phyloP scores from a whole-genome alignment of 139 green algal species.

The Coelastrella sp. region DNA sequence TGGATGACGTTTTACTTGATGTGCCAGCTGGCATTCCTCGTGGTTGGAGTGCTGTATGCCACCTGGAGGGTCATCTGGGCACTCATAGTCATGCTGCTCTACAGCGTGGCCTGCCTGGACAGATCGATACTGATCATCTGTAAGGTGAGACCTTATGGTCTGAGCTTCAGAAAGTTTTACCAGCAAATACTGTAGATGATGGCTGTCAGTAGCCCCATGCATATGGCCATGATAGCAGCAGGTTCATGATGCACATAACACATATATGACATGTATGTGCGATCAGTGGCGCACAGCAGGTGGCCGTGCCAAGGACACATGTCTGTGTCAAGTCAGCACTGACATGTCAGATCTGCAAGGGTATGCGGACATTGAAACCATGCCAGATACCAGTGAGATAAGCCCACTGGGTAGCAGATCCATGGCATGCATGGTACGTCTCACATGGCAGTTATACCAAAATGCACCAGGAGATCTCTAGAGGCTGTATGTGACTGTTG shows the following conservation, averaged over 20 bases:
- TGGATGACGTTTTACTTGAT: slow-evolving; percentile 35
- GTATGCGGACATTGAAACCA: too few relatives aligned
- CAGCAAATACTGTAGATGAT: neutral
- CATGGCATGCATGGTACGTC: too few relatives aligned
- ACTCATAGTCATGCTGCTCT: neutral
- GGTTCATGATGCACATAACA: too few relatives aligned
- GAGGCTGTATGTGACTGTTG: neutral
- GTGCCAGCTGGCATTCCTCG: slow-evolving; percentile 13
- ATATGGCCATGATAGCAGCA: neutral
- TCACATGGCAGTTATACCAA: too few relatives aligned
- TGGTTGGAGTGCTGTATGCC: slow-evolving; percentile 18
- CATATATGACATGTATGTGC: too few relatives aligned
- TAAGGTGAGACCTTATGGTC: neutral
- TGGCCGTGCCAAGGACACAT: too few relatives aligned
- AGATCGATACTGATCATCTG: neutral
- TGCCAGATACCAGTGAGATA: too few relatives aligned
- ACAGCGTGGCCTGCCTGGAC: slow-evolving; percentile 13
- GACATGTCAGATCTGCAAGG: too few relatives aligned
- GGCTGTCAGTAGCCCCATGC: neutral
- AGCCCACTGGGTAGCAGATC: too few relatives aligned
- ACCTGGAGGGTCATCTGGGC: slow-evolving; percentile 7
- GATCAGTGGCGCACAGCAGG: too few relatives aligned
- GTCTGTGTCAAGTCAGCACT: too few relatives aligned
- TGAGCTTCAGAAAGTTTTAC: neutral
- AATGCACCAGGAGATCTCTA: too few relatives aligned